Percentiles rank a stretch among this genome's conserved stretches.
Conservation (phyloP, 2,329 filamentous ascomycete genomes). For the Kalaharituber pfeilii region DNA sequence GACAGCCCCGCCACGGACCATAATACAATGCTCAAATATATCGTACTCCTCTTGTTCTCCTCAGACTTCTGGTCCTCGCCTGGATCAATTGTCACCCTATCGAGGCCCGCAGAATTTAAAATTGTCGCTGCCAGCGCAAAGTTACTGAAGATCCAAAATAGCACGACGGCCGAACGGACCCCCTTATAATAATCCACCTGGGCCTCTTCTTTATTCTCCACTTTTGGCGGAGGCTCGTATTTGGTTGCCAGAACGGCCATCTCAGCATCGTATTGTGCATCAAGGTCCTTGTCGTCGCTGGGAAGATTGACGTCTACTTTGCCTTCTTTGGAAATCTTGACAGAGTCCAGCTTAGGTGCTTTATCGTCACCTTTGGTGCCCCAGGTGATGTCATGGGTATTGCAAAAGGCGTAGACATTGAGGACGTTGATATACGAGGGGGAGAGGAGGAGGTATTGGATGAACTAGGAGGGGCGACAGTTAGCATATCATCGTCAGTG, state of each 20-base stretch:
- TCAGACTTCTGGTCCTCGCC: constrained; percentile 28
- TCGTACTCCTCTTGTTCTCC: constrained; percentile 44
- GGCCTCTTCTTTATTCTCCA: constrained; percentile 44
- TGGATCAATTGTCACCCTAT: constrained; percentile 38
- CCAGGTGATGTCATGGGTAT: constrained; percentile 95
- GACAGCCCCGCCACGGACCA: constrained; percentile 78
- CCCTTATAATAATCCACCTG: constrained; percentile 98
- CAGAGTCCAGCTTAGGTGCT: constrained; percentile 43
- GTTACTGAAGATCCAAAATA: constrained; percentile 94
- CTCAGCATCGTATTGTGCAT: constrained; percentile 85
- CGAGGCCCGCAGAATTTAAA: constrained; percentile 65
- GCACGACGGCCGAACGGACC: constrained; percentile 77
- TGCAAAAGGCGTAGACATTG: constrained; percentile 98
- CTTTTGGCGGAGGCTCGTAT: constrained; percentile 45
- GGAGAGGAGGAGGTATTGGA: constrained; percentile 87
- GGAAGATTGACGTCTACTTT: constrained; percentile 79
- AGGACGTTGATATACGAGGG: constrained; percentile 97
- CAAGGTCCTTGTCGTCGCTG: constrained; percentile 84
- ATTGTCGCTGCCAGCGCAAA: constrained; percentile 76
- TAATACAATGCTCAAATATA: constrained; percentile 73
- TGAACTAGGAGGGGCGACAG: constrained; percentile 37
- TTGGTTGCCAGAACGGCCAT: constrained; percentile 57
- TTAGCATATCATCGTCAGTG: neutral
- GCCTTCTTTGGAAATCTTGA: constrained; percentile 67
- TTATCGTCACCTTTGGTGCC: constrained; percentile 87